Conservation (phyloP, 176 grass and related monocot genomes). For the Oryza nivara region DNA sequence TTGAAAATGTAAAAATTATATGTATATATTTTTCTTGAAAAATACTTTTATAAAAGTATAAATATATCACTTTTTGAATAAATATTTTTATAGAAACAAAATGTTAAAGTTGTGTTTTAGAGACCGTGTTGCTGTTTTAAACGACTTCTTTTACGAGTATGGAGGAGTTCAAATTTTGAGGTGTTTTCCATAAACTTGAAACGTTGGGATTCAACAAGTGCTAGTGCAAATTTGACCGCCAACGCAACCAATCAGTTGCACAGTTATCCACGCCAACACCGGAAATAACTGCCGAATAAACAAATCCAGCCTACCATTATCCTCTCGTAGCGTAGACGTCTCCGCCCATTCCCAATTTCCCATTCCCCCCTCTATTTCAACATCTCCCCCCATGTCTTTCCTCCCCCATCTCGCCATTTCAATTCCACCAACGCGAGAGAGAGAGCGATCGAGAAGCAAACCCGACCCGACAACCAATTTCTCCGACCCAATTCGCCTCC, state of each 20-base stretch:
- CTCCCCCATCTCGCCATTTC: too few species aligned
- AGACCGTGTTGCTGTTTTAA: too few species aligned
- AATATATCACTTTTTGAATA: too few species aligned
- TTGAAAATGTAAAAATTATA: too few species aligned
- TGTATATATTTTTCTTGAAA: too few species aligned
- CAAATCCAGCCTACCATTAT: constrained; percentile 22
- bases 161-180: too few species aligned
- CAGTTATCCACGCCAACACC: constrained; percentile 19
- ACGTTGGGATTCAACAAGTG: too few species aligned
- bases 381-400: constrained; percentile 10
- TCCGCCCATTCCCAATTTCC: background rate
- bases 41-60: too few species aligned
- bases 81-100: too few species aligned
- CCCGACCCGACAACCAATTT: constrained; percentile 10
- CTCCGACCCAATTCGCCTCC: background rate
- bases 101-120: too few species aligned
- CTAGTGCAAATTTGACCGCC: background rate
- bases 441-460: background rate
- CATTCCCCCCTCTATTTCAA: constrained; percentile 34
- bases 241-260: background rate
- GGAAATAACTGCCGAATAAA: background rate
- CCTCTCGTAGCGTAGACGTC: background rate
- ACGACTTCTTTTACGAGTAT: too few species aligned
- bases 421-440: background rate
- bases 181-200: too few species aligned